Evolutionary conservation across 1,139 yeast species (phyloP), one percentile per base, ranked within the genome.

Genomic region (Geotrichum restrictum): DNA sequence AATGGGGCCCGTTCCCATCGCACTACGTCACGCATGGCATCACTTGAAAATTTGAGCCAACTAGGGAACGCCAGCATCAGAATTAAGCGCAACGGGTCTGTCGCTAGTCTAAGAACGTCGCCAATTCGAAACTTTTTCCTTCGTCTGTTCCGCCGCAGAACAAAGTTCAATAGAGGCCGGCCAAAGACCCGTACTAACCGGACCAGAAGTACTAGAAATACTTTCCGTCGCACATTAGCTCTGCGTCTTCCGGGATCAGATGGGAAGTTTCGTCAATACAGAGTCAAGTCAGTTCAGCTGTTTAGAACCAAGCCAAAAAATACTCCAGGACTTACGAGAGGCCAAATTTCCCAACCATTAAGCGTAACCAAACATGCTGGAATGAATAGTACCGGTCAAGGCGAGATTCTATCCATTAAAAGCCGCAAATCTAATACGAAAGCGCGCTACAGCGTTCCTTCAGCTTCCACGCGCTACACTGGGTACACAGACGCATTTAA

Each of bases 271-370:
- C 41, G 46, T 13, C 49, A 50, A 16, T 45, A 45, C 41, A 34
- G 36, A 11, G 37, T 49, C 41, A 41, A 44, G 8, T 42, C 52
- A 7, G 18, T 44, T 5, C 48, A 38, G 14, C 27, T 49, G 2
- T 49, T 44, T 14, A 29, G 44, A 11, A 5, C 41, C 22, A 24
- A 27, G 31, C 19, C 47, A 33, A 18, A 39, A 24, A 32, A 27
- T n/a, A 34, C 43, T n/a, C n/a, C n/a, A n/a, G n/a, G n/a, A 1
- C 46, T 47, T 3, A 11, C 40, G 8, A 41, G 44, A 3, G 46
- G 36, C 33, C 45, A 42, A 19, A 54, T 54, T 37, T 48, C 54
- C 11, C 38, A 44, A 19, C 52, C 52, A 3, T 24, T 48, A 34
- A 49, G 40, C 22, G 49, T 48, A 21, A 42, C 48, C 22, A 39